Percentiles rank a stretch among this genome's conserved stretches.
phyloP scores from a whole-genome alignment of 208 protist species.

The Sergeia podlipaevii region DNA sequence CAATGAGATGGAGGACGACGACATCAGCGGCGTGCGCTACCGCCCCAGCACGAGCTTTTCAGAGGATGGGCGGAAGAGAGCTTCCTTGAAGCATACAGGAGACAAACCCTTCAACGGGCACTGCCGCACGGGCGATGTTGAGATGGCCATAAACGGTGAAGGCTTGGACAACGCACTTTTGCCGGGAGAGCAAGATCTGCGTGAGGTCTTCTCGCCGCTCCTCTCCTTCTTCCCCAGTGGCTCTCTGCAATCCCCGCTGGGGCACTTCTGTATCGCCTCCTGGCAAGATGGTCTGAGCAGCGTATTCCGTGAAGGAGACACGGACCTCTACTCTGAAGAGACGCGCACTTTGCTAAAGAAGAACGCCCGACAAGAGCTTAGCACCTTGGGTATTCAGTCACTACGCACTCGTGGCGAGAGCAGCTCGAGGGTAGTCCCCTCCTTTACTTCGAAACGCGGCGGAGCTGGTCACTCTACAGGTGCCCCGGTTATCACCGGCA shows the following conservation, averaged over 20 bases:
- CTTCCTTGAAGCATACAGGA: too few species aligned
- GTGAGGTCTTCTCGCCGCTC: slow-evolving; percentile 2
- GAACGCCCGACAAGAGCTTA: slow-evolving; percentile 27
- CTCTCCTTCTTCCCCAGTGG: slow-evolving; percentile 26
- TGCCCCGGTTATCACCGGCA: not conserved
- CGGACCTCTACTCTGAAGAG: slow-evolving; percentile 27
- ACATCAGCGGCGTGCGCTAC: too few species aligned
- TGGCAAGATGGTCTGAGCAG: slow-evolving; percentile 47
- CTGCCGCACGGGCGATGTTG: not conserved
- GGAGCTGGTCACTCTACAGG: not conserved
- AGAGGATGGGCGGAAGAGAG: too few species aligned
- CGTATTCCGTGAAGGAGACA: slow-evolving; percentile 27
- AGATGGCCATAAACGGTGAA: not conserved
- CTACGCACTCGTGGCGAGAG: slow-evolving; percentile 7
- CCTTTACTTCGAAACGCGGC: not conserved
- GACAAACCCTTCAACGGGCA: too few species aligned
- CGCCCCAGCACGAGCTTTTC: too few species aligned
- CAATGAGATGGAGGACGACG: too few species aligned
- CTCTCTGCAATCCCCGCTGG: slow-evolving; percentile 30
- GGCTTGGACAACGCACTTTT: too few species aligned
- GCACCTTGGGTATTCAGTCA: slow-evolving; percentile 14
- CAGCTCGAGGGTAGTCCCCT: slow-evolving; percentile 2
- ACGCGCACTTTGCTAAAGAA: slow-evolving; percentile 25
- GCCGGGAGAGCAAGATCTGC: too few species aligned
- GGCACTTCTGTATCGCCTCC: slow-evolving; percentile 32